A percentile compares a stretch with the other conserved stretches of the same genome.
These are phyloP conservation scores for Phytophthora syringae DNA, from an alignment of 352 stramenopile species.

Conservation along the genomic window DNA sequence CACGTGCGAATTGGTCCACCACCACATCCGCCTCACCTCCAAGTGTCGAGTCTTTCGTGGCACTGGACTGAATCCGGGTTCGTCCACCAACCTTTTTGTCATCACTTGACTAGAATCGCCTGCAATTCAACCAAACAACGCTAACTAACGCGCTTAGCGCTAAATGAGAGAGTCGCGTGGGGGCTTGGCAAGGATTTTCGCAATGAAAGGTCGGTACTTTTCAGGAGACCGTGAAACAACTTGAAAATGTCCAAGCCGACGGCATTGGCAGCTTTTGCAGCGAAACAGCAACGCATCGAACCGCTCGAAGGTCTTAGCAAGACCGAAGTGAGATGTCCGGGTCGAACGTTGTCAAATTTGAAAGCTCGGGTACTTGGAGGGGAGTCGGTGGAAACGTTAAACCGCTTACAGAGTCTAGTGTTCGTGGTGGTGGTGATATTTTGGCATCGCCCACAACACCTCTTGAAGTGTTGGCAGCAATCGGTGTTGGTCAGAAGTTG, in stretches of 20 bases:
- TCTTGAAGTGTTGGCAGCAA: conserved; percentile 5
- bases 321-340: neutral
- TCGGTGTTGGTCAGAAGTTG: conserved; percentile 12
- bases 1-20: conserved; percentile 58
- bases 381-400: neutral
- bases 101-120: conserved; percentile 8
- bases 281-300: conserved; percentile 12
- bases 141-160: neutral
- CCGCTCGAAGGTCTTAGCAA: conserved; percentile 5
- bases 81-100: conserved; percentile 14
- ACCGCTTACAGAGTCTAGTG: neutral
- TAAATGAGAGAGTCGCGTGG: neutral
- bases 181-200: conserved; percentile 12
- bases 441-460: conserved; percentile 4
- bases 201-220: conserved; percentile 31
- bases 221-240: neutral
- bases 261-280: conserved; percentile 23
- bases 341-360: conserved; percentile 17
- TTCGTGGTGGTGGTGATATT: neutral
- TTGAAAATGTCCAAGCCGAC: conserved; percentile 20
- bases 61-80: conserved; percentile 13
- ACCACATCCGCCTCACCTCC: conserved; percentile 35
- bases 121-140: neutral
- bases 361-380: conserved; percentile 1
- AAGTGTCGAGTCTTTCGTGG: conserved; percentile 4